Conservation (phyloP, 768 basidiomycete genomes). For the Suillus tomentosus region DNA sequence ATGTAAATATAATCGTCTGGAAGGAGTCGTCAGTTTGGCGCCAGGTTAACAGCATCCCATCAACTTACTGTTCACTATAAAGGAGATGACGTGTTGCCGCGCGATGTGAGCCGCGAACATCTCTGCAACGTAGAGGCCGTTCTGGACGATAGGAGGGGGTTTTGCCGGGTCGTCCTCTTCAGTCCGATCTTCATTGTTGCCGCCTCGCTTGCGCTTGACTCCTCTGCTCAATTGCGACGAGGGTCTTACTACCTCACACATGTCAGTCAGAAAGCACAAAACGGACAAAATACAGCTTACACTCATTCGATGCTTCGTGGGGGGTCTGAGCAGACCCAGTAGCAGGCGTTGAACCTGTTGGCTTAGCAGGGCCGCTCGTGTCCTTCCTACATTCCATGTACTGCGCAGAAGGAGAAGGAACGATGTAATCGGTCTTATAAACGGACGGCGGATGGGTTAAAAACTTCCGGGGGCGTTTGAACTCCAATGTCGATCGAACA, state of each 20-base stretch:
- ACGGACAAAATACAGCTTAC: too few relatives aligned
- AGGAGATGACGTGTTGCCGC: constrained; percentile 3
- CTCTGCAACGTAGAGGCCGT: constrained; percentile 6
- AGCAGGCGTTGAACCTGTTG: neutral
- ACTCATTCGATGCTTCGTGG: neutral
- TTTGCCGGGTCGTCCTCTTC: too few relatives aligned
- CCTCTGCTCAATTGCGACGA: too few relatives aligned
- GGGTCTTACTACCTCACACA: too few relatives aligned
- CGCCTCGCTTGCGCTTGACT: too few relatives aligned
- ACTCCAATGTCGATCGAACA: constrained; percentile 6
- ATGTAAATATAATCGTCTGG: too few relatives aligned
- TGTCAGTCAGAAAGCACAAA: too few relatives aligned
- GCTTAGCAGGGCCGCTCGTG: too few relatives aligned
- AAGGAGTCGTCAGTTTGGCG: neutral
- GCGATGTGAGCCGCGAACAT: constrained; percentile 9
- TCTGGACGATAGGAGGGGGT: constrained; percentile 4
- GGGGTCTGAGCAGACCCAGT: neutral
- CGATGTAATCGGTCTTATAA: neutral
- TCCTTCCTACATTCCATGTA: neutral
- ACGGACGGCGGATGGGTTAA: neutral
- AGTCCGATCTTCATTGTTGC: too few relatives aligned
- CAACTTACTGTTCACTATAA: neutral
- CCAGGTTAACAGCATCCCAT: too few relatives aligned
- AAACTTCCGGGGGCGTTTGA: neutral
- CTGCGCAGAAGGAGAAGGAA: neutral